Evolutionary conservation across 2,329 filamentous ascomycete species (phyloP).

Genomic region (Fonsecaea pedrosoi): DNA sequence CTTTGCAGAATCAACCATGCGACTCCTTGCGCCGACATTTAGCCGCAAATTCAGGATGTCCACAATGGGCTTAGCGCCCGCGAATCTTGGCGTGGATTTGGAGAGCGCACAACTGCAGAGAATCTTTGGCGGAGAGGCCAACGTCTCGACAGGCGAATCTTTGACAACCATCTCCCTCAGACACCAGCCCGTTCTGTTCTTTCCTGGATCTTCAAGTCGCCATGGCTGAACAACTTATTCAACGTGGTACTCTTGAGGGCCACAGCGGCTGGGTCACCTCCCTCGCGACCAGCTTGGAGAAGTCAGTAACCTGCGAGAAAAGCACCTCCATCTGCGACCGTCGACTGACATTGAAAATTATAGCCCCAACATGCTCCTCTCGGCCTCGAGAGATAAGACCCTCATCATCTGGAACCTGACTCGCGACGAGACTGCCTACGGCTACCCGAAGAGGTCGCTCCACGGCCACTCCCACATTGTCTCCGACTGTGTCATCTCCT

Average conservation of each 20-base stretch:
- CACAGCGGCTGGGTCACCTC: constrained; percentile 99
- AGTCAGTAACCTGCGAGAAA: constrained; percentile 63
- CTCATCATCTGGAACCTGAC: constrained; percentile 99
- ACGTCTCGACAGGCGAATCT: constrained; percentile 13
- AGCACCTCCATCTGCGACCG: constrained; percentile 36
- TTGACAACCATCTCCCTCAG: constrained; percentile 12
- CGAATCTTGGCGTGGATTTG: constrained; percentile 17
- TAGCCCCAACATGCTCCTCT: constrained; percentile 99
- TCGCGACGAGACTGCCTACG: constrained; percentile 96
- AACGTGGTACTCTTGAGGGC: constrained; percentile 97
- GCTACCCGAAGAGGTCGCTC: constrained; percentile 98
- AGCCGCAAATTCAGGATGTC: neutral
- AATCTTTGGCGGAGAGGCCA: constrained; percentile 15
- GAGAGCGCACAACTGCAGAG: constrained; percentile 12
- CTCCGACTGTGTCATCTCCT: constrained; percentile 99
- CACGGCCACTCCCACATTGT: constrained; percentile 99
- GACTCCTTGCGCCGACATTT: neutral
- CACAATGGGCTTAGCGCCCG: neutral
- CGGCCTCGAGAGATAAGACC: constrained; percentile 95
- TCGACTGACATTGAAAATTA: constrained; percentile 46
- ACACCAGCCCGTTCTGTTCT: constrained; percentile 11
- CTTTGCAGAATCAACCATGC: neutral
- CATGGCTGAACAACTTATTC: constrained; percentile 94
- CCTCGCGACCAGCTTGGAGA: constrained; percentile 98
- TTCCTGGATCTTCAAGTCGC: constrained; percentile 43